A percentile compares a stretch with the other conserved stretches of the same genome.
These are phyloP conservation scores for Pyracantha coccinea DNA, from an alignment of 331 rosid genomes.

Conservation along the genomic window DNA sequence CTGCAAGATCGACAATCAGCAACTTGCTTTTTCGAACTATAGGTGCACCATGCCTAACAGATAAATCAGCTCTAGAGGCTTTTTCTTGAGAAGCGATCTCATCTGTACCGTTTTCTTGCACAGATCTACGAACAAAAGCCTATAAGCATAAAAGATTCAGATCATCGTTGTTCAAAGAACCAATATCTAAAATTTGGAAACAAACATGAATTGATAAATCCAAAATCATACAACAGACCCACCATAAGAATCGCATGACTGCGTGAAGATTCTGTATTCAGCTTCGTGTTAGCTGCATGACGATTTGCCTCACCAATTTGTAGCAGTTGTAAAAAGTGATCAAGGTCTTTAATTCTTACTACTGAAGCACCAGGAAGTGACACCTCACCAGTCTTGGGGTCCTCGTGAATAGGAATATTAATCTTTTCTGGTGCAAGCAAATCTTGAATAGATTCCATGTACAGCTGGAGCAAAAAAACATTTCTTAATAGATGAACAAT, in stretches of 20 bases:
- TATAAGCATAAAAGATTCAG: conserved; percentile 3
- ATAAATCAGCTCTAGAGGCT: conserved; percentile 12
- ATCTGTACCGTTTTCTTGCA: conserved; percentile 25
- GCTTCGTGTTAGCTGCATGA: conserved; percentile 58
- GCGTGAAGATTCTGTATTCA: conserved; percentile 65
- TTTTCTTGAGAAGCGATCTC: conserved; percentile 23
- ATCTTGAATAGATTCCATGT: conserved; percentile 70
- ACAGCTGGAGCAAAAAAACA: conserved; percentile 36
- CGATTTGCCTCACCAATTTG: conserved; percentile 62
- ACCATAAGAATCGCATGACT: conserved; percentile 68
- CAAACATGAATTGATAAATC: background rate
- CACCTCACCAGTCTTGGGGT: conserved; percentile 64
- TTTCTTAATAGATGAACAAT: background rate
- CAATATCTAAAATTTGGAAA: background rate
- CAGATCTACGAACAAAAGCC: conserved; percentile 51
- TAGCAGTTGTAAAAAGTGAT: conserved; percentile 40
- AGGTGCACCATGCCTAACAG: conserved; percentile 30
- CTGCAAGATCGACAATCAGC: conserved; percentile 68
- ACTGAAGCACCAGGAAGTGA: conserved; percentile 62
- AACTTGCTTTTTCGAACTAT: conserved; percentile 60
- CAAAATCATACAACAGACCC: conserved; percentile 11
- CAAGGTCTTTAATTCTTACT: conserved; percentile 39
- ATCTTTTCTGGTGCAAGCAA: conserved; percentile 57
- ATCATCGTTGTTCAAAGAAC: background rate
- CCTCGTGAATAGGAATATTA: conserved; percentile 51